These are phyloP conservation scores for Ustilago trichophora DNA, from an alignment of 1,284 basidiomycete species.

Conservation along the genomic window DNA sequence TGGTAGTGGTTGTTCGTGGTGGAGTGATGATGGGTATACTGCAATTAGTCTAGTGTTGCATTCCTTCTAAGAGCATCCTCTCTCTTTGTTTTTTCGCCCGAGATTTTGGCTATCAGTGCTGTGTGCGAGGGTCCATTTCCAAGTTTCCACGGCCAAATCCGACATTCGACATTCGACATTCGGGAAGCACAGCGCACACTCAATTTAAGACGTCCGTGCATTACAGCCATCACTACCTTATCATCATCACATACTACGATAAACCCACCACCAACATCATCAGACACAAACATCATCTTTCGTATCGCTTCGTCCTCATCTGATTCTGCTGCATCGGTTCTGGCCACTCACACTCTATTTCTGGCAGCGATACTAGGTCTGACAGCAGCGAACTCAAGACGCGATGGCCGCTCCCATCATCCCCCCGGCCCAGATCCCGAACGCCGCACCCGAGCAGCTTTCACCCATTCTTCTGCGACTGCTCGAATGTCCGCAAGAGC, in stretches of 20 bases:
- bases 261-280: too few species aligned
- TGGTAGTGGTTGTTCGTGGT: not conserved
- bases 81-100: conserved; percentile 5
- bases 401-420: conserved; percentile 27
- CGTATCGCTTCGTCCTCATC: too few species aligned
- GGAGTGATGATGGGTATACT: too few species aligned
- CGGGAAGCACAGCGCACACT: not conserved
- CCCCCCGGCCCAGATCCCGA: conserved; percentile 43
- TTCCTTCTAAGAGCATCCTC: too few species aligned
- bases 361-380: too few species aligned
- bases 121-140: conserved; percentile 17
- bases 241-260: too few species aligned
- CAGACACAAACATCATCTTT: too few species aligned
- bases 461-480: conserved; percentile 49
- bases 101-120: not conserved
- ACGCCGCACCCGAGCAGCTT: conserved; percentile 44
- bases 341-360: too few species aligned
- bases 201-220: conserved; percentile 23
- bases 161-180: conserved; percentile 5
- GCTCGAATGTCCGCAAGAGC: conserved; percentile 39
- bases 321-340: too few species aligned
- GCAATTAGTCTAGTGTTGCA: too few species aligned
- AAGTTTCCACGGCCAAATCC: conserved; percentile 25
- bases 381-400: too few species aligned
- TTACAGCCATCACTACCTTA: too few species aligned